Conservation (phyloP, 441 rosid genomes). For the Hura crepitans region DNA sequence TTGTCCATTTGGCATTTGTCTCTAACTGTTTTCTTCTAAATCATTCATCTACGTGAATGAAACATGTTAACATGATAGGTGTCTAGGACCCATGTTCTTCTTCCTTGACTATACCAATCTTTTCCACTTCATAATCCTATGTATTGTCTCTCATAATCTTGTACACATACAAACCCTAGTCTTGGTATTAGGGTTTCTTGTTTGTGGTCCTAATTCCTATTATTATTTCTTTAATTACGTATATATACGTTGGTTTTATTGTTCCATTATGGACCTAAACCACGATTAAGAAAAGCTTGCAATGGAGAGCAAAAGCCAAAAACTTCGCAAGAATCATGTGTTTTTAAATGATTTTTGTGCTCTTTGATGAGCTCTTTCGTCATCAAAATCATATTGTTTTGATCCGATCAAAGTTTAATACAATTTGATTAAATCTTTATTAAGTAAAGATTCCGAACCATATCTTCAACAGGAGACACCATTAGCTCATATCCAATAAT, state of each 20-base stretch:
- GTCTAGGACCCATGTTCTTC: slow-evolving; percentile 34
- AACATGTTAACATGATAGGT: slow-evolving; percentile 35
- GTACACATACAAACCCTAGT: not conserved
- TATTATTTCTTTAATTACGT: no score
- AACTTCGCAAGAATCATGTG: slow-evolving; percentile 43
- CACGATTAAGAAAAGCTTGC: slow-evolving; percentile 10
- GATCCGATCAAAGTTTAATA: slow-evolving; percentile 24
- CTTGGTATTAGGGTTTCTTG: slow-evolving; percentile 35
- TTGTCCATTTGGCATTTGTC: slow-evolving; percentile 54
- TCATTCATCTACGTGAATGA: slow-evolving; percentile 29
- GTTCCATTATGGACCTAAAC: slow-evolving; percentile 35
- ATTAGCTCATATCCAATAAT: slow-evolving; percentile 27
- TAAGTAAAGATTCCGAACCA: slow-evolving; percentile 26
- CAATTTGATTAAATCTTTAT: slow-evolving; percentile 14
- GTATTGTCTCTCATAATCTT: not conserved
- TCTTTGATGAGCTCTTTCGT: slow-evolving; percentile 21
- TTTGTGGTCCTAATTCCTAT: slow-evolving; percentile 34
- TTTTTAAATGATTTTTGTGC: slow-evolving; percentile 21
- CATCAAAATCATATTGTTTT: slow-evolving; percentile 18
- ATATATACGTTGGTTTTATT: slow-evolving; percentile 11
- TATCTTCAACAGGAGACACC: slow-evolving; percentile 24
- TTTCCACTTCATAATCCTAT: not conserved
- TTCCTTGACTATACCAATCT: not conserved
- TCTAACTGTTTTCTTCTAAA: slow-evolving; percentile 33
- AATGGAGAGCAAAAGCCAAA: slow-evolving; percentile 47